Evolutionary conservation across 129 eudicot genomes (phyloP), one percentile per base, ranked within the genome.

Genomic region (Logfia minima): DNA sequence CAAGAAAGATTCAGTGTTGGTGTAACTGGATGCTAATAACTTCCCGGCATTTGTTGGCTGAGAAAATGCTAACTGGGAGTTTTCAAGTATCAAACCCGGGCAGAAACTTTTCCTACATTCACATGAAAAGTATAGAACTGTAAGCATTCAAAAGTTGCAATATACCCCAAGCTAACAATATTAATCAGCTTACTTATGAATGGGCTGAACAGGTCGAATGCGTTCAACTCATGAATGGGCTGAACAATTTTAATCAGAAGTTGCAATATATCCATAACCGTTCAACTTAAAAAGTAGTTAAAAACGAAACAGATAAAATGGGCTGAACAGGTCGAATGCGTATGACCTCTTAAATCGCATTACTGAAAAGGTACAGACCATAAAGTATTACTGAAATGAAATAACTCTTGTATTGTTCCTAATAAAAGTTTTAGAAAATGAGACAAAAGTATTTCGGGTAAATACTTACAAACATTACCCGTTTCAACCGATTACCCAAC

Each of bases 21-120:
- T 82, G 60, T 89, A 93, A 70, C 79, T 81, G 80, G 89, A 80
- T 21, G 96, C 91, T 87, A 90, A 77, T 24, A 92, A 90, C 87
- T 80, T 90, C 65, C 97, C 98, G 0, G 71, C 89, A 58, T 90
- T 79, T 53, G 98, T 86, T 64, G 96, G 98, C 43, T 84, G 91
- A 68, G 95, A 93, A 79, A 86, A 93, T 60, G 96, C 98, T 70
- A 93, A 32, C 71, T 88, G 80, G 13, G 79, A 73, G 23, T 62
- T 80, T 71, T 88, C 87, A 6, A 93, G 84, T 32, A 71, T 51
- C 77, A 26, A 43, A 45, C 32, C 93, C 11, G 18, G 7, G 65
- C 86, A 72, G 80, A 93, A 93, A 83, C 89, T 93, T 80, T 78
- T 84, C 95, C 98, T 93, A 74, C 82, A 81, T 43, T 32, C 24